Percentiles rank a stretch among this genome's conserved stretches.
Evolutionary conservation across 768 basidiomycete species (phyloP).

Genomic region (Termitomyces sp.): DNA sequence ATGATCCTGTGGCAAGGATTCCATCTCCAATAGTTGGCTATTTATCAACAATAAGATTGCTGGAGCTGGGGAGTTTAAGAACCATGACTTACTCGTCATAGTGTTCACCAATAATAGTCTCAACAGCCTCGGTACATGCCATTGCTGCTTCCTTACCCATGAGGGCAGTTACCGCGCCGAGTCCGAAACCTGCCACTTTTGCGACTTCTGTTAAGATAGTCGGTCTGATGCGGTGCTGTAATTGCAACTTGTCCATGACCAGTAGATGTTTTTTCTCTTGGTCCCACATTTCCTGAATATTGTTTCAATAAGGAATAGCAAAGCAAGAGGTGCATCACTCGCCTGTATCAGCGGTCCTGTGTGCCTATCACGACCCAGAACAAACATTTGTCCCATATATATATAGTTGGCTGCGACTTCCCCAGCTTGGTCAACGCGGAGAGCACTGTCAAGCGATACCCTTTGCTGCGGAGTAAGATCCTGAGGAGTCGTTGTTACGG

Average conservation of each 20-base stretch:
- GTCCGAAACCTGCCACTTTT: conserved; percentile 80
- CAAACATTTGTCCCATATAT: conserved; percentile 81
- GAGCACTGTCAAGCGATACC: conserved; percentile 53
- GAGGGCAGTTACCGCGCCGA: conserved; percentile 82
- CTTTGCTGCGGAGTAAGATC: conserved; percentile 49
- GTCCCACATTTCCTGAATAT: conserved; percentile 90
- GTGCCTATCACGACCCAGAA: conserved; percentile 57
- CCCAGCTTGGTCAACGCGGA: conserved; percentile 94
- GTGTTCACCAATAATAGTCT: conserved; percentile 97
- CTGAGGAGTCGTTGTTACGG: conserved; percentile 52
- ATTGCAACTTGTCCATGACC: conserved; percentile 82
- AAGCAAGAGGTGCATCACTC: conserved; percentile 17
- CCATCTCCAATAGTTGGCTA: conserved; percentile 81
- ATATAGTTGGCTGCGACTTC: conserved; percentile 97
- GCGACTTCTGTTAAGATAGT: conserved; percentile 83
- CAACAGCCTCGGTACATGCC: conserved; percentile 98
- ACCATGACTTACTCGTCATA: conserved; percentile 84
- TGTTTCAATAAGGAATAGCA: not conserved
- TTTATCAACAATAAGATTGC: conserved; percentile 6
- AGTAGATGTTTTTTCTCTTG: conserved; percentile 89
- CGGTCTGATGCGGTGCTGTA: conserved; percentile 82
- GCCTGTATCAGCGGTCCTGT: conserved; percentile 74
- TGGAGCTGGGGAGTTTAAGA: not conserved
- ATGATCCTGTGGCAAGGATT: conserved; percentile 59
- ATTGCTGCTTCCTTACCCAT: conserved; percentile 93